Conservation (phyloP, 116 monocot species). For the Posidonia oceanica region DNA sequence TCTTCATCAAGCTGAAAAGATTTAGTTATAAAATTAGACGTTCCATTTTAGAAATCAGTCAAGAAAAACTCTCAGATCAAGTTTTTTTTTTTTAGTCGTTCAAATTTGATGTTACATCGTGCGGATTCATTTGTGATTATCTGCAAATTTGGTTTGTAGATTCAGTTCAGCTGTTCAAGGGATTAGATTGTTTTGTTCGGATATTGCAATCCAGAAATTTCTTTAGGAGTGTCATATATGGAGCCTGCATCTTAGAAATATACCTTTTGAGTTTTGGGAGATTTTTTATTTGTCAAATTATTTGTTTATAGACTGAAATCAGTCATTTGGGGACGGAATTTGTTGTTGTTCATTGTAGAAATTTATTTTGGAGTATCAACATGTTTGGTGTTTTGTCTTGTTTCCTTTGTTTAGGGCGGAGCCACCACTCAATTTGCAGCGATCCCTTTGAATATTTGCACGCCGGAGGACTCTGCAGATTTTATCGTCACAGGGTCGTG, state of each 20-base stretch:
- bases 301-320: not conserved
- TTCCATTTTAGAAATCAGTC: too few relatives aligned
- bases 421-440: slow-evolving; percentile 97
- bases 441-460: slow-evolving; percentile 76
- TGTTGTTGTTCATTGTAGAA: not conserved
- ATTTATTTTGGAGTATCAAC: not conserved
- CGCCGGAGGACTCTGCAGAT: slow-evolving; percentile 32
- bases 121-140: too few relatives aligned
- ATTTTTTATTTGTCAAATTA: not conserved
- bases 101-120: too few relatives aligned
- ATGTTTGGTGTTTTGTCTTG: slow-evolving; percentile 1
- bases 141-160: too few relatives aligned
- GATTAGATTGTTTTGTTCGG: too few relatives aligned
- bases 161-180: too few relatives aligned
- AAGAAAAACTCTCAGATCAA: too few relatives aligned
- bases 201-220: too few relatives aligned
- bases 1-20: not conserved
- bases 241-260: too few relatives aligned
- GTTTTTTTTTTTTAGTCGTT: too few relatives aligned
- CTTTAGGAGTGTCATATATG: too few relatives aligned
- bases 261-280: too few relatives aligned
- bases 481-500: slow-evolving; percentile 90
- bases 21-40: not conserved
- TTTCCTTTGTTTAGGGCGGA: slow-evolving; percentile 83
- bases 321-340: not conserved